Percentiles rank a stretch among this genome's conserved stretches.
phyloP scores from a whole-genome alignment of 306 rosid species.

The Vicia sativa region DNA sequence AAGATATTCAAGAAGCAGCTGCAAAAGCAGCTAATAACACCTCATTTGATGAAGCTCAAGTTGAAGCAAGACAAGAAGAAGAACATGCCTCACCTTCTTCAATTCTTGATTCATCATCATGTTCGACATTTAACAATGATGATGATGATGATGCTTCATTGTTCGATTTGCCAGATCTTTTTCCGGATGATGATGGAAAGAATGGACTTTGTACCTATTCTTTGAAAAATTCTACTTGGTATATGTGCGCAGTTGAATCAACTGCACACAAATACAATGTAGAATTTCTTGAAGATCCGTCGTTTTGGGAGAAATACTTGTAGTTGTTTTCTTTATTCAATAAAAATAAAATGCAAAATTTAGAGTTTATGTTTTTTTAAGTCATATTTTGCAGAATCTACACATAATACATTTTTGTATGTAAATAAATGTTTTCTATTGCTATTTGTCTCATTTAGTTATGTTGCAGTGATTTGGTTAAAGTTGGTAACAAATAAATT shows the following conservation, averaged over 20 bases:
- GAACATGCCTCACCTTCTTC: slow-evolving; percentile 9
- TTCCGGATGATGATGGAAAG: slow-evolving; percentile 51
- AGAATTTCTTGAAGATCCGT: slow-evolving; percentile 52
- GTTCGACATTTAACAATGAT: slow-evolving; percentile 40
- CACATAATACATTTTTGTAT: slow-evolving; percentile 28
- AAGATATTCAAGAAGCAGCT: slow-evolving; percentile 88
- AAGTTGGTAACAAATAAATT: neutral
- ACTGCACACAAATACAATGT: too few species aligned
- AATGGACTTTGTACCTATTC: slow-evolving; percentile 46
- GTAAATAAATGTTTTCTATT: neutral
- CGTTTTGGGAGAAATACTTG: slow-evolving; percentile 60
- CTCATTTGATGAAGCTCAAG: slow-evolving; percentile 21
- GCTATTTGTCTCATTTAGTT: slow-evolving; percentile 23
- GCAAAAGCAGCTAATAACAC: slow-evolving; percentile 72
- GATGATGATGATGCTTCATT: slow-evolving; percentile 67
- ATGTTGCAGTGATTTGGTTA: neutral
- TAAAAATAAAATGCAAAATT: neutral
- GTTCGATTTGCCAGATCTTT: slow-evolving; percentile 90
- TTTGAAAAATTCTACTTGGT: slow-evolving; percentile 53
- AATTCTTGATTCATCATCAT: slow-evolving; percentile 2
- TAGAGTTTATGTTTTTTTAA: slow-evolving; percentile 12
- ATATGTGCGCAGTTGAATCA: slow-evolving; percentile 54
- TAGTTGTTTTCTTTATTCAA: neutral
- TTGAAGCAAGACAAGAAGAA: slow-evolving; percentile 32
- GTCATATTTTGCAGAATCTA: slow-evolving; percentile 21